Base-by-base conservation (phyloP, 2,329 filamentous ascomycete species). In the Fusarium circinatum region DNA sequence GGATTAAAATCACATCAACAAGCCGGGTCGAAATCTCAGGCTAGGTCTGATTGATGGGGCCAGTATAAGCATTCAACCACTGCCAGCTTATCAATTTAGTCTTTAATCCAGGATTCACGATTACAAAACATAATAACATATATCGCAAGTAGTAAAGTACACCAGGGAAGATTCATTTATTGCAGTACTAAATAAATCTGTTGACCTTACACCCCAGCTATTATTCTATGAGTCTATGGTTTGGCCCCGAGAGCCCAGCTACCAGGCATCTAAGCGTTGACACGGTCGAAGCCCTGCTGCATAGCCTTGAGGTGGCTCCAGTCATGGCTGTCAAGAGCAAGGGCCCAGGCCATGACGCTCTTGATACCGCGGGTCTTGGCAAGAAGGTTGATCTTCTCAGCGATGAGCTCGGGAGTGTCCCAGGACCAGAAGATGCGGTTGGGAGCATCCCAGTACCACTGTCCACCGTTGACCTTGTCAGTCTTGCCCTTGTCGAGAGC, bases 401-500 rank as follows among this genome's bases (percentile, higher is more conserved):
- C 41, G 32, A 90, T 86, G 4, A 86, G 79, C n/a, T 83, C 81
- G 0, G 85, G 80, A 1, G 85, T 88, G 60, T 90, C 88, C 86
- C 86, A 89, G 4, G 86, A 86, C 88, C 87, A 90, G 80, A 87
- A 89, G 41, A 88, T 75, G 10, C 80, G 78, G 28, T 83, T 82
- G 5, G 77, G 70, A 0, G 79, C 38, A 68, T 90, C 87, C 83
- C 85, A 88, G 79, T 83, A 90, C 83, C 88, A 90, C 78, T 88
- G 87, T 6, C 86, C 88, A 1, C 87, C 86, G 68, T 88, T 84
- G 6, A 77, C 79, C 9, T 85, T 85, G 28, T 88, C 84, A 0
- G 86, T 81, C 45, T 82, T 73, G 22, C 84, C 83, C 32, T 85
- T 76, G 8, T 77, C 61, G 9, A 85, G 64, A 14, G 86, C 88